Base-by-base conservation (phyloP, 768 basidiomycete species). In the Cystofilobasidium capitatum region DNA sequence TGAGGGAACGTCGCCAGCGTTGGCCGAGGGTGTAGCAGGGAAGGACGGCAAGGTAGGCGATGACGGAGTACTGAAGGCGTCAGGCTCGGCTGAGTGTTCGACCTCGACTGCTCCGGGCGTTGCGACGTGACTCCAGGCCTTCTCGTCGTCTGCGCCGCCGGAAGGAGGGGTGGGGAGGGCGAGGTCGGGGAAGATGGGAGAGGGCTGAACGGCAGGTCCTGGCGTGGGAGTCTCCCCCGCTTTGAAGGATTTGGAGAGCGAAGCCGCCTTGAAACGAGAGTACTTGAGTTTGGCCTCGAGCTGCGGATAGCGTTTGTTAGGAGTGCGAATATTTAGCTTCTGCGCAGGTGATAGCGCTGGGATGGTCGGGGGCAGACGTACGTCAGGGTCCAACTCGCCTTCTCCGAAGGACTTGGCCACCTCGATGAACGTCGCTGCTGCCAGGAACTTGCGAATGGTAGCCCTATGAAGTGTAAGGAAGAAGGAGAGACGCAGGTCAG, bases 261-360 rank as follows among this genome's bases (percentile, higher is more conserved):
- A 91, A 16, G 88, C 87, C 42, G 94, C 94, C 76, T 97, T 97
- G 93, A 96, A 99, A 76, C 96, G 91, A 5, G 92, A 84, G 78
- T 98, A 99, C 65, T 84, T 86, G 40, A 94, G 84, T 77, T 96
- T 98, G 70, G 88, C 88, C 71, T 86, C 86, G 70, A 85, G 84
- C 90, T 94, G 36, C 22, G n/a, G n/a, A n/a, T n/a, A n/a, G n/a
- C n/a, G n/a, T n/a, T n/a, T n/a, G n/a, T n/a, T n/a, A n/a, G n/a
- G n/a, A n/a, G n/a, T n/a, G n/a, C n/a, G n/a, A n/a, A n/a, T n/a
- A n/a, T n/a, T n/a, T n/a, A n/a, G n/a, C n/a, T n/a, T n/a, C n/a
- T n/a, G n/a, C n/a, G n/a, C n/a, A n/a, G n/a, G n/a, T n/a, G n/a
- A n/a, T n/a, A n/a, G n/a, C n/a, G n/a, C n/a, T n/a, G n/a, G n/a